phyloP scores from a whole-genome alignment of 2,329 filamentous ascomycete genomes.

The Monosporascus ibericus region DNA sequence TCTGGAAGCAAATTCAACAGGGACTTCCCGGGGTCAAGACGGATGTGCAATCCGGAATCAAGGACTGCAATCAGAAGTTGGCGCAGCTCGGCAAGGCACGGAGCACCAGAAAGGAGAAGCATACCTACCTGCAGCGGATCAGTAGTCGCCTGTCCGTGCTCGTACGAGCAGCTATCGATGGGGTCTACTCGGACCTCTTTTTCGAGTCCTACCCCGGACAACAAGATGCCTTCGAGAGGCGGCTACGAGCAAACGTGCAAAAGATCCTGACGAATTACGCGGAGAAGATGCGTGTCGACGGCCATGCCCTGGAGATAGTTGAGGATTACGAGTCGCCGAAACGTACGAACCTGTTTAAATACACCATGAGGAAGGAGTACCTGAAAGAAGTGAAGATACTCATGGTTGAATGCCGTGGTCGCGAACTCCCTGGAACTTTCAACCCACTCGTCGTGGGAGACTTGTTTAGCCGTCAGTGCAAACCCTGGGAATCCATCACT shows the following conservation, averaged over 20 bases:
- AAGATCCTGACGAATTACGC: slow-evolving; percentile 15
- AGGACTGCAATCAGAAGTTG: slow-evolving; percentile 26
- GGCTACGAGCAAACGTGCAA: slow-evolving; percentile 19
- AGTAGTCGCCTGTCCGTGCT: slow-evolving; percentile 31
- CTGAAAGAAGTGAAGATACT: slow-evolving; percentile 10
- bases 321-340: slow-evolving; percentile 12
- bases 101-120: slow-evolving; percentile 34
- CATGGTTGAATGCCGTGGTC: slow-evolving; percentile 19
- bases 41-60: slow-evolving; percentile 25
- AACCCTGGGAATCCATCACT: slow-evolving; percentile 20
- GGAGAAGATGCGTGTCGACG: slow-evolving; percentile 15
- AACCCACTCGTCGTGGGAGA: slow-evolving; percentile 21
- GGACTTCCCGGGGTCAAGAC: slow-evolving; percentile 26
- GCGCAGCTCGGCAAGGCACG: slow-evolving; percentile 36
- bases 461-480: slow-evolving; percentile 20
- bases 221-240: slow-evolving; percentile 17
- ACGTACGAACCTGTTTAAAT: slow-evolving; percentile 1
- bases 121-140: slow-evolving; percentile 33
- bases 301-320: slow-evolving; percentile 19
- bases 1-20: slow-evolving; percentile 27
- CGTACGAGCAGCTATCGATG: slow-evolving; percentile 34
- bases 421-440: slow-evolving; percentile 21
- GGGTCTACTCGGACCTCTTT: slow-evolving; percentile 37
- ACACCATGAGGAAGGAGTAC: slow-evolving; percentile 9
- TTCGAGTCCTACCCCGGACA: slow-evolving; percentile 28